Evolutionary conservation across 1,284 basidiomycete species (phyloP), one percentile per base, ranked within the genome.

Genomic region (Puccinia novopanici): DNA sequence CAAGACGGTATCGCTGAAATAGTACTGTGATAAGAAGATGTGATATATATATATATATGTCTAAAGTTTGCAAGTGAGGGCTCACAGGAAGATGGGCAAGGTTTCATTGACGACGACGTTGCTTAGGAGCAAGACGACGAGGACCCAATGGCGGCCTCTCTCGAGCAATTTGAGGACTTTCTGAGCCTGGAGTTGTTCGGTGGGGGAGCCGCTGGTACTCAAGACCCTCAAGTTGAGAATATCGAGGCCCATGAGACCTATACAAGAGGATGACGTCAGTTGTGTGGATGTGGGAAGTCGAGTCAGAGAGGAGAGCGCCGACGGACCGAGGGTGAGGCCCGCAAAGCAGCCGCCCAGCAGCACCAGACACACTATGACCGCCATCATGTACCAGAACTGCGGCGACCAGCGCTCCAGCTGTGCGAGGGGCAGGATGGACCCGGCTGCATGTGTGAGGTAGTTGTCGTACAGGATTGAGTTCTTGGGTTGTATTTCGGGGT

Each of bases 161-260:
- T 86, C 84, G 19, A 88, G 83, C 9, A 88, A 84, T 50, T 83
- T 82, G 45, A 88, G 83, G 4, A 88, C 88, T 80, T 85, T 87
- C 15, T 86, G 83, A 0, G 87, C 87, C 79, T 87, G 85, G 65
- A 82, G 83, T 81, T 84, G 84, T 83, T 88, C 87, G 48, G 84
- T 83, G 0, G 84, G 82, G 4, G 85, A 86, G 13, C 88, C 88
- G 0, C 87, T 86, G 19, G 86, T 84, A 45, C 85, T 84, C 6
- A 87, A 82, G 24, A 87, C 86, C 68, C 84, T 86, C 34, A 84
- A 86, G 84, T 97, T 94, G 61, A 98, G 89, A 83, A 95, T 92
- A 84, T 98, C 95, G 24, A 97, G 90, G 1, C 95, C 95, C 95
- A 97, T 97, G 45, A 97, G 88, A 6, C 93, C 95, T 80, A 22